Base-by-base conservation (phyloP, 2,329 filamentous ascomycete species). In the Ceratocystis eucalypticola region DNA sequence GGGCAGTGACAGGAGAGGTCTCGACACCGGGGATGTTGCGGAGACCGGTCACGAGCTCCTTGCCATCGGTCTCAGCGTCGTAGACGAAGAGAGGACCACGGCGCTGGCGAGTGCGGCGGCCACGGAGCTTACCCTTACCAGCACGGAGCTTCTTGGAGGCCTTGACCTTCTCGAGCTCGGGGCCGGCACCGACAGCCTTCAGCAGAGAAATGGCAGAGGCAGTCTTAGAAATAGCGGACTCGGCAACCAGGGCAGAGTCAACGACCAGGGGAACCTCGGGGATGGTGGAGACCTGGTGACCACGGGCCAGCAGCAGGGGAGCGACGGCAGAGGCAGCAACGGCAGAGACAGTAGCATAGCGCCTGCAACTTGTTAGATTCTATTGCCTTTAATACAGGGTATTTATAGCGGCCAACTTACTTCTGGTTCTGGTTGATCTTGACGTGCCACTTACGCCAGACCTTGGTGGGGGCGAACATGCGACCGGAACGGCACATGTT, bases 401-500 rank as follows among this genome's bases (percentile, higher is more conserved):
- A 12, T 33, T n/a, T 41, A n/a, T 62, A 41, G 53, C 59, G 55
- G 61, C 10, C 28, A 5, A 57, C 85, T 80, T 78, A 91, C 90
- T 94, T 96, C 87, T 99, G 94, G 80, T 89, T 89, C 80, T 95
- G 86, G 86, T 96, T 96, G 87, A 99, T 86, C 91, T 97, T 97
- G 85, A 96, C 86, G 86, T 99, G 94, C 95, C 94, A 99, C 85
- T 96, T 96, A 80, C 94, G 87, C 95, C 94, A 99, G 83, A 96
- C 89, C 88, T 99, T 99, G 82, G 94, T 99, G 73, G 94, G 94
- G 74, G 94, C 94, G 83, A 99, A 99, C 94, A 99, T 99, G 83
- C 94, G 94, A 84, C 95, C 94, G 78, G 93, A 96, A 80, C 94
- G 92, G 84, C 94, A 99, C 91, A 93, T 91, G 89, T 99, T 99